phyloP scores from a whole-genome alignment of 768 basidiomycete species.

The Pulveroboletus frians region DNA sequence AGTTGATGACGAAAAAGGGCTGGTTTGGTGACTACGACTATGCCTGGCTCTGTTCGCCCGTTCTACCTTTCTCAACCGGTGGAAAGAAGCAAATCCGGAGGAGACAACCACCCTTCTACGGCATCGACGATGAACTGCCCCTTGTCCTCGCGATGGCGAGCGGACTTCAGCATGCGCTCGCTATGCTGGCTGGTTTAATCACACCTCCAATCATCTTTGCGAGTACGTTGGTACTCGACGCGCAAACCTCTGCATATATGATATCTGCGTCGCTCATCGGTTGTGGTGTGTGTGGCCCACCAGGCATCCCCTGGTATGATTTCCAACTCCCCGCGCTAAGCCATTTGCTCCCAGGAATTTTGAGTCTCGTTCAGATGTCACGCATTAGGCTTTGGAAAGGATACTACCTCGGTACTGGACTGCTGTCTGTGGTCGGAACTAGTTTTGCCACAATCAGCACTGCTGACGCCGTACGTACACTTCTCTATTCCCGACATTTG shows the following conservation, averaged over 20 bases:
- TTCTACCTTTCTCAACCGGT: constrained; percentile 50
- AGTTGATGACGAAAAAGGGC: constrained; percentile 51
- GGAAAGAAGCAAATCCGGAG: constrained; percentile 25
- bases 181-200: constrained; percentile 79
- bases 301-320: background rate
- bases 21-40: constrained; percentile 89
- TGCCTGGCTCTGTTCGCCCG: constrained; percentile 64
- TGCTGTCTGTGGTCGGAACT: constrained; percentile 77
- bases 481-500: background rate
- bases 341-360: constrained; percentile 45
- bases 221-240: constrained; percentile 53
- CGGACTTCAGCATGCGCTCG: constrained; percentile 72
- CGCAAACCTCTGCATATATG: constrained; percentile 64
- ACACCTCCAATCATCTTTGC: constrained; percentile 82
- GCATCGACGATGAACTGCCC: constrained; percentile 66
- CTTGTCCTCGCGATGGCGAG: constrained; percentile 66
- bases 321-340: background rate
- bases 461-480: constrained; percentile 51
- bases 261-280: constrained; percentile 76
- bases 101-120: constrained; percentile 66
- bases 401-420: constrained; percentile 74
- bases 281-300: constrained; percentile 46
- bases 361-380: constrained; percentile 78
- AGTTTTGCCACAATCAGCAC: constrained; percentile 77
- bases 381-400: constrained; percentile 53